Conservation (phyloP, 176 grass and related monocot genomes). For the Cenchrus purpureus region DNA sequence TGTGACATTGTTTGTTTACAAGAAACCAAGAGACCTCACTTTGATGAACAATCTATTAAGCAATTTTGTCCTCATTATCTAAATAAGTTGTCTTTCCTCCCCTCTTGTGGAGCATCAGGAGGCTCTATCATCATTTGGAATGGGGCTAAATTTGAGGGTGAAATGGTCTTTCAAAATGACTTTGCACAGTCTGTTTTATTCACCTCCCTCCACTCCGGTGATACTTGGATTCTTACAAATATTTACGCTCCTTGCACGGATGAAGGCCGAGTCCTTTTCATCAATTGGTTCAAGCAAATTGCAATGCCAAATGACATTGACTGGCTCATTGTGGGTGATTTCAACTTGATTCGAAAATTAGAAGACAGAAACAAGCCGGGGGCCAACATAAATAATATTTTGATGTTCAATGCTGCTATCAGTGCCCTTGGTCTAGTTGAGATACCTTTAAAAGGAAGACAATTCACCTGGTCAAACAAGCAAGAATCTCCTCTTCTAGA, state of each 20-base stretch:
- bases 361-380: background rate
- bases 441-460: background rate
- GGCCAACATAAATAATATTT: background rate
- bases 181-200: background rate
- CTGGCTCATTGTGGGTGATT: background rate
- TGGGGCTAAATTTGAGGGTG: background rate
- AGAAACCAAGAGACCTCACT: too few species aligned
- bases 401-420: background rate
- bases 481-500: background rate
- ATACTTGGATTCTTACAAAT: background rate
- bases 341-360: background rate
- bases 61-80: too few species aligned
- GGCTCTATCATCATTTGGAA: background rate
- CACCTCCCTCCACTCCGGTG: background rate
- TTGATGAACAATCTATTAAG: too few species aligned
- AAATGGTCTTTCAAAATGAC: background rate
- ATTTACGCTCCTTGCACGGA: background rate
- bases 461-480: background rate
- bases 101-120: background rate
- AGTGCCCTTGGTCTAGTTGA: background rate
- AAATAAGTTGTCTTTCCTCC: background rate
- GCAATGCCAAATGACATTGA: background rate
- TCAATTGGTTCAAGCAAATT: background rate
- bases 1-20: too few species aligned
- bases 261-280: background rate